Evolutionary conservation across 306 rosid species (phyloP), one percentile per base, ranked within the genome.

Genomic region (Quercus agrifolia): DNA sequence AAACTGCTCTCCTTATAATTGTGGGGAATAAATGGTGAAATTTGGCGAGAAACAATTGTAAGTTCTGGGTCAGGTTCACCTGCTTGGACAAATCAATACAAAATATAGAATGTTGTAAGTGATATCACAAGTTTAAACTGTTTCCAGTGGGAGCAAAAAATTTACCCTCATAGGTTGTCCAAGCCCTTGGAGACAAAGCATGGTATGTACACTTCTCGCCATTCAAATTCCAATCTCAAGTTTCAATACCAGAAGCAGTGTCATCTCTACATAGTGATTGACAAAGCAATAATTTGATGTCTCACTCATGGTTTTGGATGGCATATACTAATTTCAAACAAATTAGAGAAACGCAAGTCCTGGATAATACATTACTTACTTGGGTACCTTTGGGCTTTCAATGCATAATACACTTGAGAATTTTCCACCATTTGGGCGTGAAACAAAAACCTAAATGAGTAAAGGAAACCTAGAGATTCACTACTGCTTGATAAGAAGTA

Each of bases 1-100:
- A 85, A 90, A 85, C 98, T 94, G 85, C 99, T 94, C 88, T 94
- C 99, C 93, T 85, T 90, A 82, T 94, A 94, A 81, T 92, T 94
- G 78, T 94, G 95, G 56, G 99, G 99, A 72, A 94, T 90, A 84
- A 94, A 38, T 28, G 99, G 99, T 79, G 97, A 94, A 84, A 94
- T 90, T 88, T 94, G 98, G 76, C 95, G 97, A 86, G 95, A 91
- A 72, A 91, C 94, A 67, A 94, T 92, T 84, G 69, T 87, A 33
- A 94, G 84, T 30, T 79, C 91, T 38, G 97, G 97, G 46, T 94
- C 98, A 54, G 98, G 97, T 85, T 92, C 89, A 61, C 89, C 98
- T 94, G 86, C 87, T 88, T 63, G 54, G 77, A 76, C 27, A 75
- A 23, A 66, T 46, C 46, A 44, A 35, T 4, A 68, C 18, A 68